Evolutionary conservation across 495 filamentous ascomycete species (phyloP), one percentile per base, ranked within the genome.

Genomic region (Aspergillus nanangensis): DNA sequence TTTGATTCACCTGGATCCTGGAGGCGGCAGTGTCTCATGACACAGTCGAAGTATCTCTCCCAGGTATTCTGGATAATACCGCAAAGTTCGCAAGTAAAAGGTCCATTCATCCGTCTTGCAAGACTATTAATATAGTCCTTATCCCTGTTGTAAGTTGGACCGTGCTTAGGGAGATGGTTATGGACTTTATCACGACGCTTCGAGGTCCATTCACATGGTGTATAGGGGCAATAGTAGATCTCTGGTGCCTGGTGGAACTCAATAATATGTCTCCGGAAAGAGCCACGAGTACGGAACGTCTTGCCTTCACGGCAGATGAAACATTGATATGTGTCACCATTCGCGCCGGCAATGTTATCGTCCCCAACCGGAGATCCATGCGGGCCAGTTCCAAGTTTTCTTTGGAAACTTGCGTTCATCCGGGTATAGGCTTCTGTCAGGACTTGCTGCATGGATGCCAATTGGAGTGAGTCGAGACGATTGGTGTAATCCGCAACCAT

Each of bases 1-100:
- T 41, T 36, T 29, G 25, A 29, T 29, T 29, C 7, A 11, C 5
- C 11, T 29, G 20, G 38, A 13, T 35, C 31, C 29, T 21, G 31
- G 20, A 29, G 32, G 20, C 41, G 41, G 15, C 48, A 45, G 24
- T 50, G 48, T 20, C 36, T 21, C 5, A 8, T 29, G 9, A 47
- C 33, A 39, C 49, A 52, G 27, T 43, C 36, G 38, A 52, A 47
- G 34, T 52, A 52, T 1, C 15, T 31, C 1, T 37, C 38, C 43
- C 44, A 52, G 23, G 11, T 17, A 5, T 21, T 13, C 0, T 41
- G 24, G 0, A 5, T 1, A 0, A 14, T 38, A 0, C 0, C 1
- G 21, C 49, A 52, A 4, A 46, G 31, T 5, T 24, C 27, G 9
- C 48, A 51, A 1, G 9, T 15, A 18, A 3, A 4, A 0, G 47